Evolutionary conservation across 495 filamentous ascomycete genomes (phyloP), one percentile per base, ranked within the genome.

Genomic region (Bacidia gigantensis): DNA sequence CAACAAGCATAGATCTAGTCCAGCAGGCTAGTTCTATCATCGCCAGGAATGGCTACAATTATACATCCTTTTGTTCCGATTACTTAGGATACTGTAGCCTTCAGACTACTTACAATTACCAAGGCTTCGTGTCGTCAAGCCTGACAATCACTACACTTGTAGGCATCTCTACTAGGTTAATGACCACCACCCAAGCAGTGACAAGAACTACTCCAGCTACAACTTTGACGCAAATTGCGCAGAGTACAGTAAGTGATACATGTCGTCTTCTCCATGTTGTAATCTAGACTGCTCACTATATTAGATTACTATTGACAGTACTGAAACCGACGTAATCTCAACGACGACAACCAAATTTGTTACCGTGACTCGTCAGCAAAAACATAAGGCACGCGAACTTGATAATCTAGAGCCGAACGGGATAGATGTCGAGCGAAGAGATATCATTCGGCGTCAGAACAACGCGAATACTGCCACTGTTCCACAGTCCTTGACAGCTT

Each of bases 21-120:
- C 10, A 47, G 21, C 40, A 20, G 45, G 53, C 53, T 20, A 52
- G 50, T 23, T 45, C 46, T 2, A 38, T 49, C 12, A 41, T 56
- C 14, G 0, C 9, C 7, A 23, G 26, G 7, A 29, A 45, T 9
- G 29, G 44, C 18, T 35, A 5, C 5, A 35, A 14, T 14, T 49
- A 38, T 26, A 42, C 23, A 11, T 21, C 22, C 20, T 56, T 50
- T 50, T 56, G 55, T 20, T 40, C 43, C 20, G 50, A 49, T 3
- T 35, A 48, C 3, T 44, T 56, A 0, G 50, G 55, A 2, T 52
- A 39, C 20, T 48, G 20, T 23, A 20, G 43, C 21, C 39, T 46
- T 11, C 23, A 26, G 38, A 29, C 20, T 10, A 44, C 7, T 0
- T 20, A 24, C 21, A 48, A 41, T 20, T 49, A 52, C 12, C n/a